Base-by-base conservation (phyloP, 106 monocot species). In the Dendrobium chrysotoxum region DNA sequence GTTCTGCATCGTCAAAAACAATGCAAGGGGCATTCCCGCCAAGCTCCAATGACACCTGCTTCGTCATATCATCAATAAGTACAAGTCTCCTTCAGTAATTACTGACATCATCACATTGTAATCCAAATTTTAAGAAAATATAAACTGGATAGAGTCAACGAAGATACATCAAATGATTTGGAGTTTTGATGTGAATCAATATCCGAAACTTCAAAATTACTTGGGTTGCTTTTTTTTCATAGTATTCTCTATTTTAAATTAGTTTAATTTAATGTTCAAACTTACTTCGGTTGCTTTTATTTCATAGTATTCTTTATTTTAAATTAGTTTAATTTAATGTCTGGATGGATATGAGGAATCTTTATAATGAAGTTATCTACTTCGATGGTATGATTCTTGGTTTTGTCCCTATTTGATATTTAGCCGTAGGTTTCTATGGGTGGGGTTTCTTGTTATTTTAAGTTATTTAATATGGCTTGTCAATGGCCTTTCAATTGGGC, bases 11-110 rank as follows among this genome's bases (percentile, higher is more conserved):
- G 84, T 97, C 97, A 85, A 97, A 97, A 40, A 97, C 75, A 82
- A 97, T 97, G 81, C 92, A 92, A 35, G 97, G 97, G 23, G 97
- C 97, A 92, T 97, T 97, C 4, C 97, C 97, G 80, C 97, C 97
- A 88, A 97, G 97, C 87, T 97, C 97, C 92, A 97, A 80, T n/a
- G 97, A 97, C n/a, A 97, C 53, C 97, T 80, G 77, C 46, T 7
- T 47, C 76, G 50, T 28, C 28, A 50, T 50, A 28, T 47, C 44
- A 47, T 46, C 44, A 76, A 28, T 40, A 74, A n/a, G 18, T 47
- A 0, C 18, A 47, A 76, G 4, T 40, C n/a, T n/a, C 41, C 41
- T 21, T 40, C 12, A 74, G 7, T 31, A 70, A 30, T 35, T 35
- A 35, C 70, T 31, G 20, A 28, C 7, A 41, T 8, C 17, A 18